A percentile compares a stretch with the other conserved stretches of the same genome.
Evolutionary conservation across 768 basidiomycete genomes (phyloP).

Genomic region (Naganishia friedmannii): DNA sequence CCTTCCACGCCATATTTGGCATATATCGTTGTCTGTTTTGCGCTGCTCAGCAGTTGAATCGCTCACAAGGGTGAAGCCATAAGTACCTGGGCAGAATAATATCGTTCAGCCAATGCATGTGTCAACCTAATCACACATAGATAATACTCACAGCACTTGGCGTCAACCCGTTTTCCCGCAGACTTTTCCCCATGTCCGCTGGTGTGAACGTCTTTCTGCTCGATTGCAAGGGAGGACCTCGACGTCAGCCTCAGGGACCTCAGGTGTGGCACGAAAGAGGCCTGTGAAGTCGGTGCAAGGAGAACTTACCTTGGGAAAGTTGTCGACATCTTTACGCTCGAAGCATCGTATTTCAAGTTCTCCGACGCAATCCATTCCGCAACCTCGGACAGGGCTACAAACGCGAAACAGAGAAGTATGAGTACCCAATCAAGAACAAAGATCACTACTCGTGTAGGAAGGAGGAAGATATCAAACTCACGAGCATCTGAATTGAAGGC

Average conservation of each 20-base stretch:
- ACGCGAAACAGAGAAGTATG: neutral
- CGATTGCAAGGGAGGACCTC: neutral
- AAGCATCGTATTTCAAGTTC: conserved; percentile 65
- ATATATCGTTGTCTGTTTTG: neutral
- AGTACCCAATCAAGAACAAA: neutral
- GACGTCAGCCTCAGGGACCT: neutral
- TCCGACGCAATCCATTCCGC: conserved; percentile 84
- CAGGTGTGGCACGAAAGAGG: neutral
- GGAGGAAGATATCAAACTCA: conserved; percentile 30
- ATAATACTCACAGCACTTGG: conserved; percentile 69
- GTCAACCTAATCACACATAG: neutral
- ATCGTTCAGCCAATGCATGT: neutral
- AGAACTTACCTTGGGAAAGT: conserved; percentile 74
- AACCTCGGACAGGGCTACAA: conserved; percentile 72
- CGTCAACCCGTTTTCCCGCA: conserved; percentile 80
- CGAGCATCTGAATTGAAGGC: conserved; percentile 48
- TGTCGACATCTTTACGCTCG: conserved; percentile 71
- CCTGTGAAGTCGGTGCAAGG: neutral
- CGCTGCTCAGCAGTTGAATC: neutral
- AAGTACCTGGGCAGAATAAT: neutral
- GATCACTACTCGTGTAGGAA: too few relatives aligned
- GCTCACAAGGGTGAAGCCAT: neutral
- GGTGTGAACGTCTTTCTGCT: conserved; percentile 71
- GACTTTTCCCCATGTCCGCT: conserved; percentile 71
- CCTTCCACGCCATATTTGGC: neutral